Evolutionary conservation across 441 rosid genomes (phyloP).

Genomic region (Erodium chrysanthum): DNA sequence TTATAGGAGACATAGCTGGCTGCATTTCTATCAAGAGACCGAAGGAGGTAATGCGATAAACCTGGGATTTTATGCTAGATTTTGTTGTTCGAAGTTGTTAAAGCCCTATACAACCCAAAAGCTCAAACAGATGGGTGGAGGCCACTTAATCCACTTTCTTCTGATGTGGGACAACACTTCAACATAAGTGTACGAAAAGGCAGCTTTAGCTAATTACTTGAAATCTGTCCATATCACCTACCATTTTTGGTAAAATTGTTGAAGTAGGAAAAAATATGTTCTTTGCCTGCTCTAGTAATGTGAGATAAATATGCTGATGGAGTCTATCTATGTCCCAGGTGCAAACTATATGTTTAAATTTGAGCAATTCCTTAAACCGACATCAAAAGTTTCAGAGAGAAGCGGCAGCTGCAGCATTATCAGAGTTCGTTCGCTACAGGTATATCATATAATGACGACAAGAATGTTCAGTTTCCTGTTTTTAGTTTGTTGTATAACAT

Average conservation of each 20-base stretch:
- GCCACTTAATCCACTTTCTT: too few species aligned
- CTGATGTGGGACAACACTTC: too few species aligned
- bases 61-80: slow-evolving; percentile 6
- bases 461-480: slow-evolving; percentile 7
- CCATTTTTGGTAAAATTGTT: background rate
- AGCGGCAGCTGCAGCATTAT: slow-evolving; percentile 96
- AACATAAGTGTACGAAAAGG: background rate
- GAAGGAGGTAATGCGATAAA: slow-evolving; percentile 53
- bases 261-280: too few species aligned
- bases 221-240: background rate
- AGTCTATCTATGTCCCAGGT: slow-evolving; percentile 41
- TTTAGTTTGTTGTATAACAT: slow-evolving; percentile 8
- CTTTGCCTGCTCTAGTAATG: too few species aligned
- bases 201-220: background rate
- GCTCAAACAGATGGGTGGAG: too few species aligned
- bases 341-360: slow-evolving; percentile 58
- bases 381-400: slow-evolving; percentile 74
- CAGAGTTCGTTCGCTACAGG: slow-evolving; percentile 92
- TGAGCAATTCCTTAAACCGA: slow-evolving; percentile 71
- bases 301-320: background rate
- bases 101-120: background rate
- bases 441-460: slow-evolving; percentile 28
- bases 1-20: slow-evolving; percentile 80
- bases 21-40: slow-evolving; percentile 96
- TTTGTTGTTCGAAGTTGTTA: slow-evolving; percentile 9